These are phyloP conservation scores for Aspergillus kassunensis DNA, from an alignment of 495 filamentous ascomycete species.

Conservation along the genomic window DNA sequence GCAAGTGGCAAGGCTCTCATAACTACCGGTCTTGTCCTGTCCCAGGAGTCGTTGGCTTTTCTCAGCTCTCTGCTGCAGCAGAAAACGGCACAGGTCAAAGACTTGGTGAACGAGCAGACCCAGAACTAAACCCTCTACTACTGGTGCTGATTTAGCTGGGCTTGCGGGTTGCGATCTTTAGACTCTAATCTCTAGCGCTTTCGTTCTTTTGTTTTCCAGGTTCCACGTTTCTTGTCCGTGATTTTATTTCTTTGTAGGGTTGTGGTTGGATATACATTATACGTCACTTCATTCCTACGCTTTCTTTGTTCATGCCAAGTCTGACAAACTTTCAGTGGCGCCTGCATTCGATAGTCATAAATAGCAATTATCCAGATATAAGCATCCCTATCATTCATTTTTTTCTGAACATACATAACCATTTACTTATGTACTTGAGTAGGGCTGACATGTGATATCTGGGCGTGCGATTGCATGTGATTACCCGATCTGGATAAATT, in stretches of 20 bases:
- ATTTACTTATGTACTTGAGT: not conserved
- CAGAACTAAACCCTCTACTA: slow-evolving; percentile 23
- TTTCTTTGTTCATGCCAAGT: slow-evolving; percentile 1
- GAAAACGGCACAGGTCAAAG: slow-evolving; percentile 61
- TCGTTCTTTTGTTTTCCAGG: slow-evolving; percentile 2
- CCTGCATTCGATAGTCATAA: not conserved
- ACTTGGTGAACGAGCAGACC: slow-evolving; percentile 52
- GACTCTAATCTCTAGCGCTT: slow-evolving; percentile 1
- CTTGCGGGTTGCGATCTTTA: slow-evolving; percentile 6
- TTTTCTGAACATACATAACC: not conserved
- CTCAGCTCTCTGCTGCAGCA: slow-evolving; percentile 51
- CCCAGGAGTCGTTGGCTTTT: slow-evolving; percentile 59
- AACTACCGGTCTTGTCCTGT: slow-evolving; percentile 68
- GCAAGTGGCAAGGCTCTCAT: slow-evolving; percentile 70
- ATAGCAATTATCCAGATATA: not conserved
- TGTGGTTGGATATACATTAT: slow-evolving; percentile 12
- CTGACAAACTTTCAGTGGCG: not conserved
- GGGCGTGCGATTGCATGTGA: slow-evolving; percentile 8
- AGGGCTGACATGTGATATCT: slow-evolving; percentile 1
- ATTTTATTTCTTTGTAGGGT: slow-evolving; percentile 2
- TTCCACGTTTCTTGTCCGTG: not conserved
- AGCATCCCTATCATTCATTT: no score
- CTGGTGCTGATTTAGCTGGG: slow-evolving; percentile 9
- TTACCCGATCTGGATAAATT: slow-evolving; percentile 15
- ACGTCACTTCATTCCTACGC: not conserved